Evolutionary conservation across 352 stramenopile species (phyloP).

Genomic region (Globisporangium okanoganense): DNA sequence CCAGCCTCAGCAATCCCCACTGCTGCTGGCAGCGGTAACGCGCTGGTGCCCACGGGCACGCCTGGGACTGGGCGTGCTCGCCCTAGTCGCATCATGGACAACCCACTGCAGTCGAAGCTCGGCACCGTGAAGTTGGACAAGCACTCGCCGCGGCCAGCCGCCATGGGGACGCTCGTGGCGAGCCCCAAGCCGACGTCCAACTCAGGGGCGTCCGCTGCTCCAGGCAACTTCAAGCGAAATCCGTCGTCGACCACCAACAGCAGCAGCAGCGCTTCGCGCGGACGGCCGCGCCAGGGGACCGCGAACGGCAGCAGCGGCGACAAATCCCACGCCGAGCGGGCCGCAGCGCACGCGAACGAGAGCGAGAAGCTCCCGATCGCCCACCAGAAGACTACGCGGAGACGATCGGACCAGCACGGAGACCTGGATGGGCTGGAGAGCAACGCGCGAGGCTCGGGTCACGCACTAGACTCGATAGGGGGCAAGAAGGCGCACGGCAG

Average conservation of each 20-base stretch:
- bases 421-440: constrained; percentile 17
- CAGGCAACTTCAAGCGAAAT: constrained; percentile 47
- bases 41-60: constrained; percentile 22
- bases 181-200: constrained; percentile 17
- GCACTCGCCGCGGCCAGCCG: constrained; percentile 31
- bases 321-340: constrained; percentile 42
- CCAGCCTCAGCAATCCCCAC: background rate
- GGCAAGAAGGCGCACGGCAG: constrained; percentile 19
- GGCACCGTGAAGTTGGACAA: constrained; percentile 35
- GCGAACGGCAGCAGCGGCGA: constrained; percentile 19
- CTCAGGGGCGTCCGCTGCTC: constrained; percentile 1
- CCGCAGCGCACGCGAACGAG: constrained; percentile 36
- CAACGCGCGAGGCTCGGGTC: constrained; percentile 10
- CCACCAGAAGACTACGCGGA: constrained; percentile 39
- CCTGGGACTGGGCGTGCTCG: constrained; percentile 29
- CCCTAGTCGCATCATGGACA: constrained; percentile 45
- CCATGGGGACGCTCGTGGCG: constrained; percentile 20
- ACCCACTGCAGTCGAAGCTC: constrained; percentile 37
- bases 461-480: constrained; percentile 22
- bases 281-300: constrained; percentile 28
- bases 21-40: constrained; percentile 3
- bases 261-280: constrained; percentile 31
- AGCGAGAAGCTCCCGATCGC: constrained; percentile 41
- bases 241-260: constrained; percentile 22
- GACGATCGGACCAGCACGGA: constrained; percentile 44